Evolutionary conservation across 805 yeast genomes (phyloP), one percentile per base, ranked within the genome.

Genomic region (Schwanniomyces vanrijiae): DNA sequence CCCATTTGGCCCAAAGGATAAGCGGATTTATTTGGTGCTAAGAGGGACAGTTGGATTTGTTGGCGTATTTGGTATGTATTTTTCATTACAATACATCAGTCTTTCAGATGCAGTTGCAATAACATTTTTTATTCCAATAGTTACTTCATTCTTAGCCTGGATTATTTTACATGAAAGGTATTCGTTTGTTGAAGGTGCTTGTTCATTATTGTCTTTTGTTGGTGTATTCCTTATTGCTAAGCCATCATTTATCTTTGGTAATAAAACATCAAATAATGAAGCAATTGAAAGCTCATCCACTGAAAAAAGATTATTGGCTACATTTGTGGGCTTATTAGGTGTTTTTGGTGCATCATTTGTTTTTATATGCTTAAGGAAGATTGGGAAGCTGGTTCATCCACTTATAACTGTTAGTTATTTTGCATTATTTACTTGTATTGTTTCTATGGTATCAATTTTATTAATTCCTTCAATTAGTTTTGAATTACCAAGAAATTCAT

Each of bases 171-270:
- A 80, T 37, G 97, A 90, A 59, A 64, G 76, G 7, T 86, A 86
- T 62, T 79, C 89, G 4, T 53, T 74, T 29, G 58, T 82, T 13
- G 96, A 91, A 65, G 87, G 83, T 0, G 57, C 76, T 0, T 90
- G 95, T 29, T 86, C 90, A 1, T 11, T 82, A 0, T 60, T 82
- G 5, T 88, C 96, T 0, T 69, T 90, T 16, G 52, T 73, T 1
- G 97, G 97, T 5, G 96, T 91, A 2, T 51, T 89, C 1, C 62
- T 90, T 22, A 87, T 90, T 55, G 92, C 96, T 1, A 80, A 88
- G 59, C 97, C 97, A 1, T 69, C 80, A 8, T 87, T 86, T 51
- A 52, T 90, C 28, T 83, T 88, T 57, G 86, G 88, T 4, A 34
- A 55, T 13, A 71, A 64, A 40, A 52, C 59, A n/a, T 50, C 61